Base-by-base conservation (phyloP, 2,329 filamentous ascomycete species). In the Aspergillus fischeri region DNA sequence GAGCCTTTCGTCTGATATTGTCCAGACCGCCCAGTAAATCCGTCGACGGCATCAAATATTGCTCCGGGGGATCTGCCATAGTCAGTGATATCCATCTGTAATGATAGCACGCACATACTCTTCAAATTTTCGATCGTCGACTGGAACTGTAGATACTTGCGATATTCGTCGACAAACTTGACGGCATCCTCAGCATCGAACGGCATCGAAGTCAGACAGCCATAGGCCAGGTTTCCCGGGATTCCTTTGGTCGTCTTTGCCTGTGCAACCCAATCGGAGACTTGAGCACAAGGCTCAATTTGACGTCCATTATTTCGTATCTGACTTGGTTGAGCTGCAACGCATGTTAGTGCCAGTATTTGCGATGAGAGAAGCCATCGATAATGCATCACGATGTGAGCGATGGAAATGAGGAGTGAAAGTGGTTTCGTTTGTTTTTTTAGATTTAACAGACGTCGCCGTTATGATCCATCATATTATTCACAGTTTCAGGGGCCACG, bases 21-120 rank as follows among this genome's bases (percentile, higher is more conserved):
- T 79, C 74, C 4, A 85, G 69, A 1, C 71, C 74, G 6, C 64
- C 77, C 27, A 80, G 63, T 11, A 84, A 72, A 59, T 86, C 83
- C 28, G 77, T 71, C 1, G 75, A 65, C 0, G 81, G 77, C 52
- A 82, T 76, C 55, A 73, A 72, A 67, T 85, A 86, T 10, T 73
- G 74, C 14, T 73, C 58, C 0, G 83, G 83, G 3, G 83, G 83
- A 52, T 80, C 70, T 69, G 44, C n/a, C 9, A 21, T 4, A 8
- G 35, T 53, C 14, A 38, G 52, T 9, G 8, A 11, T 3, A 2
- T 10, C 17, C 24, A 20, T 11, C 52, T 9, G 9, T 3, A 9
- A n/a, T 3, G 17, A 5, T 14, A 5, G 5, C 11, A 27, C 1
- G 44, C 11, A 47, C 44, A 7, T 8, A 52, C 53, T 68, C 65